Conservation (phyloP, 2,329 filamentous ascomycete species). For the Aspergillus jensenii region DNA sequence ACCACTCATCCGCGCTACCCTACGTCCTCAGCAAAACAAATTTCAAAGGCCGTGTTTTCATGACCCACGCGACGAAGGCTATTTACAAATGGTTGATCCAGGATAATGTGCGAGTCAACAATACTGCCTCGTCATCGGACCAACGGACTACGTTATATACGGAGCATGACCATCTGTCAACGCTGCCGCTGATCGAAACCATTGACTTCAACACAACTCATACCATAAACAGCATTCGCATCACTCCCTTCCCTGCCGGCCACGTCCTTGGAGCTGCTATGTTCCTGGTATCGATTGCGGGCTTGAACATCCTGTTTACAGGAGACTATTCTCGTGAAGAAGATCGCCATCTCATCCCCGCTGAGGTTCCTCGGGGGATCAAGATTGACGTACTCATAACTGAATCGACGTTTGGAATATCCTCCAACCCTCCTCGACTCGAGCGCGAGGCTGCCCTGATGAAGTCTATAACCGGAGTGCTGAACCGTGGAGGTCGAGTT, state of each 20-base stretch:
- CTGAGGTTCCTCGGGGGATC: constrained; percentile 81
- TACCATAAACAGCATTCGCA: constrained; percentile 91
- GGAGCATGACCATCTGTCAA: constrained; percentile 91
- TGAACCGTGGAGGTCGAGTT: constrained; percentile 89
- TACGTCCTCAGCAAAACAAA: constrained; percentile 98
- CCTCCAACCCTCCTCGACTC: constrained; percentile 83
- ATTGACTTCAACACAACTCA: constrained; percentile 99
- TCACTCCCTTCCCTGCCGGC: constrained; percentile 94
- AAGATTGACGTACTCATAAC: constrained; percentile 97
- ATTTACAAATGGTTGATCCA: constrained; percentile 99
- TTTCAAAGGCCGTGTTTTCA: constrained; percentile 94
- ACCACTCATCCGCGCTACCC: constrained; percentile 96
- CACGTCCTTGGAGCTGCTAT: constrained; percentile 98
- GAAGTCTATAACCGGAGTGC: constrained; percentile 87
- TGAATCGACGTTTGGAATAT: constrained; percentile 95
- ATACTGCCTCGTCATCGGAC: constrained; percentile 62
- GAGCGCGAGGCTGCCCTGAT: constrained; percentile 92
- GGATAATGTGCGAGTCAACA: constrained; percentile 89
- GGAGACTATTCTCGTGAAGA: constrained; percentile 96
- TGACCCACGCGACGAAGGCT: constrained; percentile 98
- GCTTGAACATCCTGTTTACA: constrained; percentile 94
- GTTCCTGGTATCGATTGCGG: constrained; percentile 97
- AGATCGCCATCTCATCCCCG: constrained; percentile 91
- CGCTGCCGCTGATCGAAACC: constrained; percentile 90
- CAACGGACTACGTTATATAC: constrained; percentile 76